Evolutionary conservation across 352 stramenopile species (phyloP).

Genomic region (Aphanomyces invadans): DNA sequence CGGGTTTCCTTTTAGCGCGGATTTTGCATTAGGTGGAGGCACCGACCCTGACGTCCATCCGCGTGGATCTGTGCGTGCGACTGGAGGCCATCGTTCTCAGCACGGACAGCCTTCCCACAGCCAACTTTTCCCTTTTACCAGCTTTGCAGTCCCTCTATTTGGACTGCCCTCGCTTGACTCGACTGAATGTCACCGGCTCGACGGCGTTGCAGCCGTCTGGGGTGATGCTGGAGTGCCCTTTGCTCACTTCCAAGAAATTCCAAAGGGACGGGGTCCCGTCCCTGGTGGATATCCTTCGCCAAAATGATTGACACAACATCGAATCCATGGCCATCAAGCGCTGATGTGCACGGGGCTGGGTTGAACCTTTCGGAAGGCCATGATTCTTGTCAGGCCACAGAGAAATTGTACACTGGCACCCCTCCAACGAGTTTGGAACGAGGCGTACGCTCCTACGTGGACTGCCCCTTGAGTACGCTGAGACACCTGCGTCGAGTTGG

Average conservation of each 20-base stretch:
- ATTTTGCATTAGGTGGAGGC: neutral
- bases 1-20: neutral
- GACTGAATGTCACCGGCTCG: neutral
- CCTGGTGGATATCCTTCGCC: neutral
- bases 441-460: too few relatives aligned
- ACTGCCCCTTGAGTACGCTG: too few relatives aligned
- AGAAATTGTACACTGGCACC: too few relatives aligned
- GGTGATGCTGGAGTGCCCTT: neutral
- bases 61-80: neutral
- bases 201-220: neutral
- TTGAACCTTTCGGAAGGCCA: too few relatives aligned
- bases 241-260: neutral
- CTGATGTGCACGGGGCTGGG: too few relatives aligned
- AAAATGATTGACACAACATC: neutral
- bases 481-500: too few relatives aligned
- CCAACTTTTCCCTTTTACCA: neutral
- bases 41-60: neutral
- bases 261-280: neutral
- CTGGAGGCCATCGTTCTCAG: neutral
- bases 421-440: too few relatives aligned
- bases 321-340: neutral
- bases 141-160: neutral
- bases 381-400: too few relatives aligned
- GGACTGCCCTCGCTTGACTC: neutral
- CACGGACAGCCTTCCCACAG: neutral